Conservation (phyloP, 495 filamentous ascomycete genomes). For the Aspergillus egyptiacus region DNA sequence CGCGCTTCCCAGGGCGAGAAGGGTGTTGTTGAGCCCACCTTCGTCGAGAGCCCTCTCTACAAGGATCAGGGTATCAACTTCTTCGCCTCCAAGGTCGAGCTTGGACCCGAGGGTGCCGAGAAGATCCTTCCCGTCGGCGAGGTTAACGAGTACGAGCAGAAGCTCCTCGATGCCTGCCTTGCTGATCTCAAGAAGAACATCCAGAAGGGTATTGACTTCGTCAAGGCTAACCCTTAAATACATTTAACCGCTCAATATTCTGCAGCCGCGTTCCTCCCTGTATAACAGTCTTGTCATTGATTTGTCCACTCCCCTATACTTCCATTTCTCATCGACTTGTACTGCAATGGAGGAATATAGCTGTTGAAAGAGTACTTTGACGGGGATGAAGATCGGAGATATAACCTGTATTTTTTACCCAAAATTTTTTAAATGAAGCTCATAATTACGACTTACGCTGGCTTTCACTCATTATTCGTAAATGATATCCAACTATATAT, state of each 20-base stretch:
- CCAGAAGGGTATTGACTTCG: constrained; percentile 66
- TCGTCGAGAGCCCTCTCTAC: constrained; percentile 93
- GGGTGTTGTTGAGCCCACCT: constrained; percentile 92
- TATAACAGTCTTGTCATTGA: constrained; percentile 24
- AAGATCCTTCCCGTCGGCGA: constrained; percentile 81
- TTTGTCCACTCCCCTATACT: constrained; percentile 14
- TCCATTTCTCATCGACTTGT: constrained; percentile 13
- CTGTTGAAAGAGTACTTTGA: constrained; percentile 11
- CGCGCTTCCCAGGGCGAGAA: constrained; percentile 90
- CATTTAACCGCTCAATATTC: constrained; percentile 17
- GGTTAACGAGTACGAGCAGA: constrained; percentile 77
- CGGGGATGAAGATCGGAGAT: constrained; percentile 5
- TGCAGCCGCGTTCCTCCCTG: constrained; percentile 25
- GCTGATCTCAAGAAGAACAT: constrained; percentile 88
- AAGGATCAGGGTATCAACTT: constrained; percentile 95
- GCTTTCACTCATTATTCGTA: neutral
- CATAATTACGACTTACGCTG: constrained; percentile 15
- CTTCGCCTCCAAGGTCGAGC: constrained; percentile 90
- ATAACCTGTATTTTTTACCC: constrained; percentile 13
- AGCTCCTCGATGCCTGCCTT: constrained; percentile 77
- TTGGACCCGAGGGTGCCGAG: constrained; percentile 93
- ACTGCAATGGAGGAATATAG: constrained; percentile 21
- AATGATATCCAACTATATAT: no score
- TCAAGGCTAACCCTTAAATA: constrained; percentile 62
- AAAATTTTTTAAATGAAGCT: constrained; percentile 13